Evolutionary conservation across 805 yeast species (phyloP), one percentile per base, ranked within the genome.

Genomic region (Maudiozyma bulderi): DNA sequence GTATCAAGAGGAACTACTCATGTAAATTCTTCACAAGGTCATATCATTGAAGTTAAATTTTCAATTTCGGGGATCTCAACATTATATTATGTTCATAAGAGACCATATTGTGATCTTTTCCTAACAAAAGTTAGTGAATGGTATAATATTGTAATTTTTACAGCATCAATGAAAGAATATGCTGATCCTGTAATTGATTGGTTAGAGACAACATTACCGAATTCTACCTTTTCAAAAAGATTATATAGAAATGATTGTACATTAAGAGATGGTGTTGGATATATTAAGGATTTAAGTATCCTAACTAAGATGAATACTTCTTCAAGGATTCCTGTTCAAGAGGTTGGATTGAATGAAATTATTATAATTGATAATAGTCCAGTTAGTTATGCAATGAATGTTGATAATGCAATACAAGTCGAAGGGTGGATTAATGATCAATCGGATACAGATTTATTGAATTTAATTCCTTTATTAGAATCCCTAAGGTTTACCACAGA

Each of bases 401-500:
- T 81, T 51, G 82, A 82, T 55, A 93, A 93, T 60, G 99, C 96
- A 1, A 83, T 93, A 26, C 81, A 84, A 70, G 88, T 93, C 6
- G 96, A 90, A 67, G 98, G 99, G 43, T 93, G 99, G 99, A 88
- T 93, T 53, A 87, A 86, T 61, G 99, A 93, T 66, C 95, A 95
- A n/a, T 78, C 83, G 37, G 99, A 93, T 61, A 72, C 82, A 26
- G 95, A 88, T 59, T 70, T 93, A 50, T 70, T 93, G 66, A 82
- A 88, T 57, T 68, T 93, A 47, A 65, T 93, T 41, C 98, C 99
- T 1, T 69, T 93, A 60, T 68, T 64, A 30, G 62, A 64, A 49
- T 59, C 67, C 9, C 67, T 93, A 58, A 74, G 95, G 50, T 77
- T 80, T 53, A 81, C 91, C 30, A 81, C 88, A 8, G 99, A 91